Percentiles rank a stretch among this genome's conserved stretches.
phyloP scores from a whole-genome alignment of 495 filamentous ascomycete genomes.

The Aspergillus wentii region DNA sequence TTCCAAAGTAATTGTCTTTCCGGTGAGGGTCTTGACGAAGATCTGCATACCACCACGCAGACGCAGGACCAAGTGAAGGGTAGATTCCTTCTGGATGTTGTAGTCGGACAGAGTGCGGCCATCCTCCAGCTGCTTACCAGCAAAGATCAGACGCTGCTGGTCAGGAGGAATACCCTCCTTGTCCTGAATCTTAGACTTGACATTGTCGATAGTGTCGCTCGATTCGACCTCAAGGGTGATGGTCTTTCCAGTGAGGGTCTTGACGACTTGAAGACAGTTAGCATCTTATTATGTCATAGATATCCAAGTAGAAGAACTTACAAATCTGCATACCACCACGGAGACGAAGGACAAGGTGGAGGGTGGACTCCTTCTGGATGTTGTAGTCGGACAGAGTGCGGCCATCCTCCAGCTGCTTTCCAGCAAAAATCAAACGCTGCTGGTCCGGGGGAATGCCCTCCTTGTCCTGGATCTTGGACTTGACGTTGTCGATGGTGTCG shows the following conservation, averaged over 20 bases:
- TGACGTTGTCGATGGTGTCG: conserved; percentile 98
- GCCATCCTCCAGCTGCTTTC: conserved; percentile 96
- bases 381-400: conserved; percentile 97
- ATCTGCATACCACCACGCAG: conserved; percentile 75
- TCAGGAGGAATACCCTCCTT: conserved; percentile 77
- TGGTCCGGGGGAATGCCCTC: conserved; percentile 97
- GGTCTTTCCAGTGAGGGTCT: conserved; percentile 93
- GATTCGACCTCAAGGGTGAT: conserved; percentile 98
- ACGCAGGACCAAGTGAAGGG: conserved; percentile 65
- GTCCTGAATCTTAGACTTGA: conserved; percentile 76
- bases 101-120: conserved; percentile 68
- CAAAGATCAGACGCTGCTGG: conserved; percentile 72
- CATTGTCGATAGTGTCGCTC: conserved; percentile 93
- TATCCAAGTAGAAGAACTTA: conserved; percentile 36
- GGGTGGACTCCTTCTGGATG: conserved; percentile 96
- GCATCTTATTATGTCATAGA: conserved; percentile 11
- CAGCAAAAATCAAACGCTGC: conserved; percentile 97
- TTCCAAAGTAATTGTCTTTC: conserved; percentile 69
- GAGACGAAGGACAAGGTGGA: conserved; percentile 93
- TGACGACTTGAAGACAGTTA: conserved; percentile 53
- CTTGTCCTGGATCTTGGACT: conserved; percentile 99
- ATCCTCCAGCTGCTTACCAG: conserved; percentile 69
- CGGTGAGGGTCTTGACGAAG: conserved; percentile 67
- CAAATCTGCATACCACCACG: conserved; percentile 99
- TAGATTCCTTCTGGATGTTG: conserved; percentile 71